Evolutionary conservation across 176 grass and related monocot species (phyloP), one percentile per base, ranked within the genome.

Genomic region (Lolium multiflorum): DNA sequence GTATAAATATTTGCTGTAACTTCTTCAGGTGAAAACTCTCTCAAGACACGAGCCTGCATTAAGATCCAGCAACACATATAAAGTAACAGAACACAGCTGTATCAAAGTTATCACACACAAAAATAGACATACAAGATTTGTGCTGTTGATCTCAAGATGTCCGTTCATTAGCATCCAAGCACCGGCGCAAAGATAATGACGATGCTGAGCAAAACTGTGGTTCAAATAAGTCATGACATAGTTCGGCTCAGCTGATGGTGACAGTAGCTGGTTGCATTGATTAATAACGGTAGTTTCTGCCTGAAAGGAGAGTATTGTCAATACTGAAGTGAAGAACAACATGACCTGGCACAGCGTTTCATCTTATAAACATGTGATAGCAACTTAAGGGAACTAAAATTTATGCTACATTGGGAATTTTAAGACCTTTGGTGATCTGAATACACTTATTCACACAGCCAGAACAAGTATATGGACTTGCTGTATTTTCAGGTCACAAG

Each of bases 121-220:
- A 55, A 47, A 71, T 78, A 26, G n/a, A 81, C 88, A 49, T 92
- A 98, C 97, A 79, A 98, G 91, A 89, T 94, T 98, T 79, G 85
- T 82, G 84, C 90, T 96, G 79, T 96, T 98, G 79, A 98, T 98
- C 43, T 94, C 96, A 71, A 86, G 87, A 86, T 91, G 91, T 28
- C 92, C 93, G 82, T 92, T 96, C 90, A 98, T 98, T 67, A 98
- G 71, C 88, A 98, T 96, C 96, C 96, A 98, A 82, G 96, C 93
- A 89, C 96, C 96, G 64, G 96, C 91, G 8, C 96, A 98, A 38
- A 98, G 91, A 92, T 92, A 94, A 35, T 95, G 90, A 63, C 96
- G 90, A 79, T 98, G 96, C 61, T 90, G 92, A 92, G 88, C 65
- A 63, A 98, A 98, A 81, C 96, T 98, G 69, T 96, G 92, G 76